phyloP scores from a whole-genome alignment of 495 filamentous ascomycete genomes.

The Neurospora sp. region DNA sequence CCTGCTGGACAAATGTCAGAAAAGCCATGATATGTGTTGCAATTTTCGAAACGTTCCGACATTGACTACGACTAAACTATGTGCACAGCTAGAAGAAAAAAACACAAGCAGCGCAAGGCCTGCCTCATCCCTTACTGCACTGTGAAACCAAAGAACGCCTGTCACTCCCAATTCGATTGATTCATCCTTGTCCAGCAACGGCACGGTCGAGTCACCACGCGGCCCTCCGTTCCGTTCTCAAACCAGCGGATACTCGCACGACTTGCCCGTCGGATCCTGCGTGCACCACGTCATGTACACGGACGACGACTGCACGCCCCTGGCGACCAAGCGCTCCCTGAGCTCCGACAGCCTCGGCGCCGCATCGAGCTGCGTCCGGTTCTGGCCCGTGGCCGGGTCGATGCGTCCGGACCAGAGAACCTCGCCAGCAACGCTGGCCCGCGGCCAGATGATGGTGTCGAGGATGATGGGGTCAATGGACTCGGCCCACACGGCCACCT shows the following conservation, averaged over 20 bases:
- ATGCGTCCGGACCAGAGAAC: constrained; percentile 63
- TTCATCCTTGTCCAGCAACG: background rate
- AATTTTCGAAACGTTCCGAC: background rate
- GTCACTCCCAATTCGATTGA: background rate
- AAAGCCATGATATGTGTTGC: background rate
- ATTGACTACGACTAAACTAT: background rate
- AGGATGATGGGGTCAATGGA: constrained; percentile 61
- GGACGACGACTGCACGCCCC: constrained; percentile 51
- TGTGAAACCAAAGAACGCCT: background rate
- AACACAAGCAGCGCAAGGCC: background rate
- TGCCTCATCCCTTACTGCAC: background rate
- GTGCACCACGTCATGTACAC: constrained; percentile 45
- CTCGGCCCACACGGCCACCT: constrained; percentile 70
- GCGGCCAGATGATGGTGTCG: constrained; percentile 68
- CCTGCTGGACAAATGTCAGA: background rate
- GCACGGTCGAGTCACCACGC: background rate
- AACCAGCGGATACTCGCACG: constrained; percentile 17
- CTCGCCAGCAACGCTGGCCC: constrained; percentile 59
- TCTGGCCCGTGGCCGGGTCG: constrained; percentile 45
- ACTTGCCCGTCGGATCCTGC: constrained; percentile 28
- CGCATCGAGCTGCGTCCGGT: constrained; percentile 55
- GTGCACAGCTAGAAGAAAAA: background rate
- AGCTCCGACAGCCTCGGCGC: constrained; percentile 56
- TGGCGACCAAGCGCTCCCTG: constrained; percentile 58
- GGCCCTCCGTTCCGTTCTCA: background rate